Evolutionary conservation across 257 asterid genomes (phyloP).

Genomic region (Thymus mandschuricus): DNA sequence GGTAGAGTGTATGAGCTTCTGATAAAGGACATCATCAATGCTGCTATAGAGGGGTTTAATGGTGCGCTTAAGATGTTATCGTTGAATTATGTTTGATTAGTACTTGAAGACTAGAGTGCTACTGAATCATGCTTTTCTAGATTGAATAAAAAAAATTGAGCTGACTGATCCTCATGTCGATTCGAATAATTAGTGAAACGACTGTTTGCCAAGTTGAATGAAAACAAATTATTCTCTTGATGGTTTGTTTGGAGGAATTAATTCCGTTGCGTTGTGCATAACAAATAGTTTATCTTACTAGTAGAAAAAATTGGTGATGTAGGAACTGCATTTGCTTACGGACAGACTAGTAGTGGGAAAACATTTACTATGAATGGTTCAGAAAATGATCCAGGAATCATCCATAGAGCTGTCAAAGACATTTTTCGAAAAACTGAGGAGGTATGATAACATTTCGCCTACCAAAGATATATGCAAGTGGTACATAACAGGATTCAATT

Average conservation of each 20-base stretch:
- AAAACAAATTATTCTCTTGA: neutral
- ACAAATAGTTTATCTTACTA: constrained; percentile 4
- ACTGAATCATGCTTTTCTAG: constrained; percentile 18
- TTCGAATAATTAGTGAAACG: neutral
- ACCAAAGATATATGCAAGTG: constrained; percentile 1
- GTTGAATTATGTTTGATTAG: neutral
- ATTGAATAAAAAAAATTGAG: neutral
- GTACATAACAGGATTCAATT: constrained; percentile 17
- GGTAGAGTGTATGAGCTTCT: constrained; percentile 74
- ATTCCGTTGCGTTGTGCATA: neutral
- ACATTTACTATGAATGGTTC: constrained; percentile 98
- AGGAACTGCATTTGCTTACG: constrained; percentile 99
- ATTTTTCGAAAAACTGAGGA: constrained; percentile 64
- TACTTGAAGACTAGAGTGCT: constrained; percentile 10
- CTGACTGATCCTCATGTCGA: neutral
- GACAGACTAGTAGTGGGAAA: constrained; percentile 99
- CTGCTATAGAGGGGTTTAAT: constrained; percentile 89
- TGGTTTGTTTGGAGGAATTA: constrained; percentile 17
- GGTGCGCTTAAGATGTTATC: constrained; percentile 45
- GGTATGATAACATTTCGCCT: constrained; percentile 46
- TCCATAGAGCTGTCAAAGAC: constrained; percentile 80
- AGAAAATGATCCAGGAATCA: constrained; percentile 87
- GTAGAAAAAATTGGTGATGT: constrained; percentile 28
- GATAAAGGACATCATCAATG: constrained; percentile 70
- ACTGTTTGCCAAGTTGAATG: neutral